These are phyloP conservation scores for Microdochium paspali DNA, from an alignment of 2,329 filamentous ascomycete genomes.

Conservation along the genomic window DNA sequence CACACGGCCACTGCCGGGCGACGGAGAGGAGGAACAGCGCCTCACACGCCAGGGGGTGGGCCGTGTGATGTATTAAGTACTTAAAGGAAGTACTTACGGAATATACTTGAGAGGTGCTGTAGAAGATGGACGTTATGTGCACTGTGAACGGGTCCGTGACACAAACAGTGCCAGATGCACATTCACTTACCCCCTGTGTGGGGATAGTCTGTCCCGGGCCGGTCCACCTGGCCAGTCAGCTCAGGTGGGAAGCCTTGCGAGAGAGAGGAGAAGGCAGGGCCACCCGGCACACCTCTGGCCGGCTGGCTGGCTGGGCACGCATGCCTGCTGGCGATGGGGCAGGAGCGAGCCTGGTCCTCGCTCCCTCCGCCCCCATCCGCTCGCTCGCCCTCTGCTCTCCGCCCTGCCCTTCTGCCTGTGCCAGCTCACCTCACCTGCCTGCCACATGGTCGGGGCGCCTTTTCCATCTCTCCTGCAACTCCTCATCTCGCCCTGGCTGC, in stretches of 20 bases:
- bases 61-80: too few species aligned
- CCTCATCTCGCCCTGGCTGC: constrained; percentile 1
- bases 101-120: too few species aligned
- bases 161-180: too few species aligned
- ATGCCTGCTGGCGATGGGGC: too few species aligned
- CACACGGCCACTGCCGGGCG: background rate
- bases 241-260: background rate
- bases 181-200: background rate
- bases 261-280: too few species aligned
- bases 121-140: too few species aligned
- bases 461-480: constrained; percentile 1
- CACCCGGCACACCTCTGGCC: background rate
- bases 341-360: background rate
- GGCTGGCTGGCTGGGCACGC: background rate
- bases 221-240: background rate
- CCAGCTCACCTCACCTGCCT: background rate
- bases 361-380: background rate
- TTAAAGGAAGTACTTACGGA: too few species aligned
- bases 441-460: background rate
- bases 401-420: background rate
- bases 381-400: background rate
- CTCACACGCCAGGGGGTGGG: background rate
- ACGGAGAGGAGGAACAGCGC: background rate
- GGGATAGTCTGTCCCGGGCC: background rate
- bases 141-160: too few species aligned